A percentile compares a stretch with the other conserved stretches of the same genome.
phyloP scores from a whole-genome alignment of 495 filamentous ascomycete species.

The Neurospora sp. region DNA sequence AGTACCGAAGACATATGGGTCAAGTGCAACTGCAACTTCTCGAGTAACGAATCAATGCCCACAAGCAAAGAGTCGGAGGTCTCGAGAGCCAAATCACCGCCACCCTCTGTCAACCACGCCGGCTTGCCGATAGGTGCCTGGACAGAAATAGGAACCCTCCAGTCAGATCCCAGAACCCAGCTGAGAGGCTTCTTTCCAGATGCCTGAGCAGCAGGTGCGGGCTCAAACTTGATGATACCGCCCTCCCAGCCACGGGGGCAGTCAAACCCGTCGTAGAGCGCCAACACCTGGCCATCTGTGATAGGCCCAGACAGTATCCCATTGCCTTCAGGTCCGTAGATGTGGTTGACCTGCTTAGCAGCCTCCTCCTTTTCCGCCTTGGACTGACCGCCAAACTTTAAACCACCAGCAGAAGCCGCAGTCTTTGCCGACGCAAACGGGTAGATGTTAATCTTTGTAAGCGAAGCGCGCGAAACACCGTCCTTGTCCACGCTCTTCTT shows the following conservation, averaged over 20 bases:
- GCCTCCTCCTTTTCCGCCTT: conserved; percentile 64
- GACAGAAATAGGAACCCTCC: conserved; percentile 59
- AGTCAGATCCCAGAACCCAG: conserved; percentile 73
- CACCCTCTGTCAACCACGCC: conserved; percentile 35
- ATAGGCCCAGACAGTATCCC: conserved; percentile 75
- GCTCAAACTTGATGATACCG: conserved; percentile 69
- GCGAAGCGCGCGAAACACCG: conserved; percentile 17
- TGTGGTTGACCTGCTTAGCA: conserved; percentile 41
- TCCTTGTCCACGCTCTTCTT: conserved; percentile 21
- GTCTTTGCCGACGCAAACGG: conserved; percentile 55
- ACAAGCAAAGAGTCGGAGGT: conserved; percentile 53
- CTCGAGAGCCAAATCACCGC: conserved; percentile 42
- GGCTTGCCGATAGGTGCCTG: conserved; percentile 59
- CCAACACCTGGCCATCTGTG: conserved; percentile 76
- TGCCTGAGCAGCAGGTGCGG: conserved; percentile 32
- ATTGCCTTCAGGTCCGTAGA: conserved; percentile 44
- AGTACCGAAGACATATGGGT: conserved; percentile 81
- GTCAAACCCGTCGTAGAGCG: conserved; percentile 29
- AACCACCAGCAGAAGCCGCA: conserved; percentile 50
- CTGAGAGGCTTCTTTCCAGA: conserved; percentile 40
- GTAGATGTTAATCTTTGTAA: conserved; percentile 57
- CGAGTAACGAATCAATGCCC: conserved; percentile 69
- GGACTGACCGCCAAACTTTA: conserved; percentile 85
- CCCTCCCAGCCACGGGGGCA: conserved; percentile 50
- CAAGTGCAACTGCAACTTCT: conserved; percentile 59